Conservation (phyloP, 2,329 filamentous ascomycete species). For the Chaetomiaceae sp. region DNA sequence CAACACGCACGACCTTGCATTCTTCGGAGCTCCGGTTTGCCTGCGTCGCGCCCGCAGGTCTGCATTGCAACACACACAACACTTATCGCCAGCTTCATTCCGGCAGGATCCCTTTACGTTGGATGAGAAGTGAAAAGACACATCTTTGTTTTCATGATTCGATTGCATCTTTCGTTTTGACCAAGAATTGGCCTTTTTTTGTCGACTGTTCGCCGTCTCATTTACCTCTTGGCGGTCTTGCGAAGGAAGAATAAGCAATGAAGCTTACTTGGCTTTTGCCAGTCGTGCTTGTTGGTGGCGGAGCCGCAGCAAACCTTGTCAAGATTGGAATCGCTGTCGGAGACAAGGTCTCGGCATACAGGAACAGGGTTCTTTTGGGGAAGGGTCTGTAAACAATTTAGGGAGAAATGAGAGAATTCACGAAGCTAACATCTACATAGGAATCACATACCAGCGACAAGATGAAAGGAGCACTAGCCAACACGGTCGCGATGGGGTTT, state of each 20-base stretch:
- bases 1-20: background rate
- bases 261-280: conserved; percentile 34
- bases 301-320: conserved; percentile 28
- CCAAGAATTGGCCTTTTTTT: background rate
- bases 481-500: conserved; percentile 62
- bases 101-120: background rate
- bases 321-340: conserved; percentile 55
- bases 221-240: conserved; percentile 5
- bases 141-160: background rate
- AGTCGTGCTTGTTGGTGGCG: conserved; percentile 31
- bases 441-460: conserved; percentile 64
- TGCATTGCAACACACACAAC: conserved; percentile 1
- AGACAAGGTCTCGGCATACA: conserved; percentile 78
- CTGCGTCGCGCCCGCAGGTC: no score
- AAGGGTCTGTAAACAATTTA: conserved; percentile 55
- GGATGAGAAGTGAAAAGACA: background rate
- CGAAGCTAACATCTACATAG: conserved; percentile 38
- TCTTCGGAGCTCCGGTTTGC: no score
- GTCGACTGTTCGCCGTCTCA: background rate
- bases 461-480: no score
- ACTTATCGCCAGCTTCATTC: background rate
- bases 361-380: conserved; percentile 78
- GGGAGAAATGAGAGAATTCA: background rate
- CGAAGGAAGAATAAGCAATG: conserved; percentile 32
- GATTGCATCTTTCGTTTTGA: background rate